These are phyloP conservation scores for Xylariaceae sp. DNA, from an alignment of 2,329 filamentous ascomycete species.

Conservation along the genomic window DNA sequence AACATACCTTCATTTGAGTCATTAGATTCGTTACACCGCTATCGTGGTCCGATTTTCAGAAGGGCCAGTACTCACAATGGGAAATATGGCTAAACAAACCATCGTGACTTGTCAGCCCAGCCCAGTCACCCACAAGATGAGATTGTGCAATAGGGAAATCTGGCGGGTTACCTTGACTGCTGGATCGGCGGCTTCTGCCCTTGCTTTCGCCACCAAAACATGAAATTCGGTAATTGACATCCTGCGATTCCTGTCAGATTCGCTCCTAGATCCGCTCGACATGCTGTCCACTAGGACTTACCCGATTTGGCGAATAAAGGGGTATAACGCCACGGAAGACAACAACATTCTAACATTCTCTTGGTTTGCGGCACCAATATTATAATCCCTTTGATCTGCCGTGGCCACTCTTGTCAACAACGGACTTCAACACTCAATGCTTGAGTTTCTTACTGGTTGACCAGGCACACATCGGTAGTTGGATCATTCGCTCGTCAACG, in stretches of 20 bases:
- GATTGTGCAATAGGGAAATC: neutral
- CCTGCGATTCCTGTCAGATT: constrained; percentile 34
- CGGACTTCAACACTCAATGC: neutral
- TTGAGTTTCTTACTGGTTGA: constrained; percentile 50
- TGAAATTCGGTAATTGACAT: constrained; percentile 57
- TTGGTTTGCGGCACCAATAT: constrained; percentile 51
- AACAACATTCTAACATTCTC: constrained; percentile 53
- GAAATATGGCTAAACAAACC: constrained; percentile 51
- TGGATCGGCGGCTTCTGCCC: constrained; percentile 45
- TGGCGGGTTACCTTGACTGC: constrained; percentile 48
- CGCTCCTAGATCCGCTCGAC: neutral
- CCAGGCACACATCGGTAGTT: constrained; percentile 67
- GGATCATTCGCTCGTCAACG: constrained; percentile 59
- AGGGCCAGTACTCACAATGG: constrained; percentile 47
- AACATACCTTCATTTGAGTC: constrained; percentile 47
- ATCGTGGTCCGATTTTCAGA: neutral
- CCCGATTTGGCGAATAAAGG: constrained; percentile 49
- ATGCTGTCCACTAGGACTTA: constrained; percentile 31
- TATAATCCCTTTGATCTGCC: constrained; percentile 47
- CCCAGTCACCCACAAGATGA: constrained; percentile 13
- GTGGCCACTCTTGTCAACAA: constrained; percentile 18
- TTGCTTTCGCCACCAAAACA: constrained; percentile 48
- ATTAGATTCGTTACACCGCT: constrained; percentile 13
- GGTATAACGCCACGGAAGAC: constrained; percentile 53
- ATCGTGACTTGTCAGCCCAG: constrained; percentile 18